Evolutionary conservation across 2,329 filamentous ascomycete genomes (phyloP).

Genomic region (Neopestalotiopsis sp.): DNA sequence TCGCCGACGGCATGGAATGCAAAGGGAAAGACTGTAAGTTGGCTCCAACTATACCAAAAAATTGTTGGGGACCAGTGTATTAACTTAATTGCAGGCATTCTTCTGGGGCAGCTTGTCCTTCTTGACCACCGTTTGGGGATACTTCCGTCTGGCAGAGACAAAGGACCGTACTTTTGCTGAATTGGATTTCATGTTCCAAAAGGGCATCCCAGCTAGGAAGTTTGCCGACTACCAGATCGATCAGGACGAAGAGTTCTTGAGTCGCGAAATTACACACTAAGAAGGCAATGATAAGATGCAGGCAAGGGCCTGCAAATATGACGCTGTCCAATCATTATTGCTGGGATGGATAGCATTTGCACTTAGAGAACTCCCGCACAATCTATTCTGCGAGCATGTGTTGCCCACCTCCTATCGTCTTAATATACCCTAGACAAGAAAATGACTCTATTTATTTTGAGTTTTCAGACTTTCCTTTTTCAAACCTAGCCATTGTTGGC

Average conservation of each 20-base stretch:
- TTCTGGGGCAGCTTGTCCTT: conserved; percentile 46
- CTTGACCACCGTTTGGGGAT: conserved; percentile 46
- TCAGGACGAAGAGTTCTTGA: conserved; percentile 35
- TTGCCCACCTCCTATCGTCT: too few species aligned
- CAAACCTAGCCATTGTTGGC: not conserved
- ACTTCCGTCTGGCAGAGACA: conserved; percentile 50
- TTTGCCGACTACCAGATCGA: conserved; percentile 43
- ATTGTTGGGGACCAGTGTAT: not conserved
- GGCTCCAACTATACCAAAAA: not conserved
- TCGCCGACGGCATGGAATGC: conserved; percentile 46
- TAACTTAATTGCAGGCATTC: conserved; percentile 40
- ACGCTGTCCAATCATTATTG: too few species aligned
- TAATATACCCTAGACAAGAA: too few species aligned
- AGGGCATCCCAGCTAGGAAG: conserved; percentile 43
- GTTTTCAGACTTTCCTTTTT: not conserved
- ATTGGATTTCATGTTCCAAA: conserved; percentile 49
- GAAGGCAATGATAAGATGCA: not conserved
- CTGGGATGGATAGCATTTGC: too few species aligned
- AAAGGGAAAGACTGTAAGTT: conserved; percentile 43
- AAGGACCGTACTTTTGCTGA: conserved; percentile 52
- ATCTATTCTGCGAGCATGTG: too few species aligned
- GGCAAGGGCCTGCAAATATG: too few species aligned
- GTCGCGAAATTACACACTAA: not conserved
- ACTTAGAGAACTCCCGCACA: too few species aligned
- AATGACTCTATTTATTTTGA: not conserved